Evolutionary conservation across 108 stramenopile species (phyloP).

Genomic region (Fragilaria crotonensis): DNA sequence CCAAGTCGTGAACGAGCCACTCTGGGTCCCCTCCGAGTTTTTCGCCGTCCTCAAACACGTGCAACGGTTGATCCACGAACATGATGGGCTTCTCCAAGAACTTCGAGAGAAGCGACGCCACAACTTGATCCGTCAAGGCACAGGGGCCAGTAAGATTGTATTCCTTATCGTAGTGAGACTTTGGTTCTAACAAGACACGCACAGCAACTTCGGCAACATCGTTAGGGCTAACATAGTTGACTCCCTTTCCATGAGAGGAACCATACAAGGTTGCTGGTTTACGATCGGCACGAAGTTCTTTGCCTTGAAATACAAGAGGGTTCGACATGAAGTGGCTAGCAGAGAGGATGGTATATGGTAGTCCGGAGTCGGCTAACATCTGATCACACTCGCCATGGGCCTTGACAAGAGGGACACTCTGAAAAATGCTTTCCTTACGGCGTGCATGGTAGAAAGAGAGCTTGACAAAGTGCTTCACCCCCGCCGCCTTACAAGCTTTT

Average conservation of each 20-base stretch:
- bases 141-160: conserved; percentile 22
- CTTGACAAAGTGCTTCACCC: conserved; percentile 30
- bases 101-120: conserved; percentile 24
- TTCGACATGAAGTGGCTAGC: conserved; percentile 42
- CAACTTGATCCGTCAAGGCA: conserved; percentile 27
- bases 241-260: conserved; percentile 25
- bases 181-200: conserved; percentile 18
- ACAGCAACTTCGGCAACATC: conserved; percentile 35
- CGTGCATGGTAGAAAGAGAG: conserved; percentile 35
- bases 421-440: conserved; percentile 8
- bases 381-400: conserved; percentile 33
- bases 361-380: conserved; percentile 10
- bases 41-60: conserved; percentile 9
- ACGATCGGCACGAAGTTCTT: conserved; percentile 7
- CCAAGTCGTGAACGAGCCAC: conserved; percentile 18
- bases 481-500: conserved; percentile 25
- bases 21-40: conserved; percentile 2
- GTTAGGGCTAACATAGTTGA: conserved; percentile 42
- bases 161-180: conserved; percentile 15
- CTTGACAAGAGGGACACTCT: conserved; percentile 27
- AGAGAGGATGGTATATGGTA: conserved; percentile 27
- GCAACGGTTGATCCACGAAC: conserved; percentile 29
- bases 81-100: conserved; percentile 20
- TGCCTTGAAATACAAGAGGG: conserved; percentile 18
- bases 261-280: conserved; percentile 22